These are phyloP conservation scores for Citrus trifoliata DNA, from an alignment of 345 rosid species.

Conservation along the genomic window DNA sequence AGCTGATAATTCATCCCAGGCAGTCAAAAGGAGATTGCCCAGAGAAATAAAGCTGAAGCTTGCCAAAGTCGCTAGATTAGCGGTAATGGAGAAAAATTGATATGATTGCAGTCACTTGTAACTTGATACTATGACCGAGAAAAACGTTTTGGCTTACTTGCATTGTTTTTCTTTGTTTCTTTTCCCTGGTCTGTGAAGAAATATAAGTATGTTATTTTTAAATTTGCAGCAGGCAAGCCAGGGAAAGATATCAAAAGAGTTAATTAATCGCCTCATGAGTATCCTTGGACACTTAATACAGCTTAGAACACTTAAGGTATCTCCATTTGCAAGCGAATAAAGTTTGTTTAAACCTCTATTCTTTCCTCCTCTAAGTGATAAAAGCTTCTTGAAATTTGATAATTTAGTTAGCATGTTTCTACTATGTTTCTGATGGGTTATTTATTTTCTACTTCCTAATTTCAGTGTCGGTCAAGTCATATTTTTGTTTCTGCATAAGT, in stretches of 20 bases:
- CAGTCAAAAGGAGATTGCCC: conserved; percentile 77
- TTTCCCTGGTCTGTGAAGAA: conserved; percentile 8
- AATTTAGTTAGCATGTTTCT: not conserved
- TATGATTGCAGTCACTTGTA: not conserved
- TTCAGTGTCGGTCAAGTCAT: not conserved
- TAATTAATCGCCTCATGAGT: conserved; percentile 78
- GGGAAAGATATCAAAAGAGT: conserved; percentile 75
- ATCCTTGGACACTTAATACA: conserved; percentile 91
- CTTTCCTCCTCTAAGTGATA: not conserved
- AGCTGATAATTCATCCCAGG: conserved; percentile 63
- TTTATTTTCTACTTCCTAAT: not conserved
- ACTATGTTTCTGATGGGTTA: not conserved
- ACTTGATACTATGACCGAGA: conserved; percentile 1
- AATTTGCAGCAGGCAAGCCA: conserved; percentile 64
- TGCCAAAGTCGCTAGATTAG: conserved; percentile 75
- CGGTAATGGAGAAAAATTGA: conserved; percentile 35
- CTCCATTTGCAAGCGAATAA: not conserved
- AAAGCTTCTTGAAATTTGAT: not conserved
- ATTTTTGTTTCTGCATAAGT: not conserved
- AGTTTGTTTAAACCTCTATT: not conserved
- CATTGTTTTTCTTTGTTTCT: not conserved
- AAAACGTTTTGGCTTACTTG: not conserved
- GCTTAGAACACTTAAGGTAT: conserved; percentile 94
- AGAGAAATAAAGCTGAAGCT: conserved; percentile 66
- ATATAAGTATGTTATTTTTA: conserved; percentile 2